Conservation (phyloP, 139 green algal species). For the Tetratostichococcus sp. region DNA sequence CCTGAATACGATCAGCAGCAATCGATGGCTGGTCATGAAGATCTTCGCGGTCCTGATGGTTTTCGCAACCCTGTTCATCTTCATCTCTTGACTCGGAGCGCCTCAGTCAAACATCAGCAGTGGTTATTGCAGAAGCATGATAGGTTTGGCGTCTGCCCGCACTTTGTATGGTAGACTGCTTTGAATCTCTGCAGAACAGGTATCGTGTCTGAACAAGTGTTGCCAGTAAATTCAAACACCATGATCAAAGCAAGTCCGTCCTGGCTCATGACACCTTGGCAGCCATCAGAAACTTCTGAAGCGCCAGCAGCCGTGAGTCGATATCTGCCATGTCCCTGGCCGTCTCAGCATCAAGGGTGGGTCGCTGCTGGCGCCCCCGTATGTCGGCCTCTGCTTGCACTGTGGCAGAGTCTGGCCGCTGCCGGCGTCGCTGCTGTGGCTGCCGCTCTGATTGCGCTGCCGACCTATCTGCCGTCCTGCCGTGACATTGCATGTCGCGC, state of each 20-base stretch:
- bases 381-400: background rate
- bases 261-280: no score
- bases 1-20: slow-evolving; percentile 86
- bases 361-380: background rate
- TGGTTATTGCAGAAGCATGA: no score
- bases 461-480: no score
- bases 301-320: slow-evolving; percentile 65
- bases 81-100: slow-evolving; percentile 19
- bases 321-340: slow-evolving; percentile 77
- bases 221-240: no score
- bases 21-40: slow-evolving; percentile 89
- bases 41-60: slow-evolving; percentile 74
- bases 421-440: background rate
- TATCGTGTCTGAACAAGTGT: no score
- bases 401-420: background rate
- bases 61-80: slow-evolving; percentile 76
- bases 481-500: slow-evolving; percentile 27
- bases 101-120: no score
- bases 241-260: no score
- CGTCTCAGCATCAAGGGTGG: slow-evolving; percentile 46
- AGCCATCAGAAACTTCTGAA: slow-evolving; percentile 74
- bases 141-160: no score
- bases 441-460: background rate
- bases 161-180: no score
- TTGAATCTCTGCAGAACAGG: no score